Evolutionary conservation across 805 yeast species (phyloP).

Genomic region (Yarrowia bubula): DNA sequence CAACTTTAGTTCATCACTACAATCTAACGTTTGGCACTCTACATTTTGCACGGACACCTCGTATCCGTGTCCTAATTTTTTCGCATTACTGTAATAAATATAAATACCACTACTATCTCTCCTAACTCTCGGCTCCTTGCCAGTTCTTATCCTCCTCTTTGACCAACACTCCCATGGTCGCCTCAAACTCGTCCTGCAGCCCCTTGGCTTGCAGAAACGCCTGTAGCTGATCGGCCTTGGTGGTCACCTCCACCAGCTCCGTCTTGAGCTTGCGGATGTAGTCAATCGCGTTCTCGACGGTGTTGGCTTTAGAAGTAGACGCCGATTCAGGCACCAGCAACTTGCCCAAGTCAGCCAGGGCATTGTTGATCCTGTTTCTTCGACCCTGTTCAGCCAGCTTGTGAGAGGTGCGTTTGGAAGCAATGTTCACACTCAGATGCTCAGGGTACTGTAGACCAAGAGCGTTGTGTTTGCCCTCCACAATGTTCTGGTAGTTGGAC

Average conservation of each 20-base stretch:
- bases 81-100: conserved; percentile 23
- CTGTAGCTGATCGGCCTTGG: not conserved
- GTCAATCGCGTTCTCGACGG: conserved; percentile 82
- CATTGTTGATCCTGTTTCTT: conserved; percentile 85
- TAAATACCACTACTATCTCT: not conserved
- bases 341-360: conserved; percentile 69
- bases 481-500: conserved; percentile 45
- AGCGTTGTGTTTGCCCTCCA: conserved; percentile 45
- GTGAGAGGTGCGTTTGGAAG: conserved; percentile 66
- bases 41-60: no score
- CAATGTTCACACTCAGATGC: conserved; percentile 41
- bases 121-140: not conserved
- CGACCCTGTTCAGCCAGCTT: conserved; percentile 96
- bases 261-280: conserved; percentile 55
- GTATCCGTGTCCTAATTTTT: not conserved
- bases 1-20: no score
- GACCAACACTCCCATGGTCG: conserved; percentile 22
- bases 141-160: conserved; percentile 21
- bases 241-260: conserved; percentile 38
- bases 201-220: conserved; percentile 18
- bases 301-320: conserved; percentile 88
- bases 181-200: conserved; percentile 12
- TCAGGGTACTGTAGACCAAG: conserved; percentile 46
- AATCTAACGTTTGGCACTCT: no score
- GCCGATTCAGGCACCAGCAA: conserved; percentile 57